Conservation (phyloP, 1,139 yeast species). For the Keqinozyma sinolaborantium region DNA sequence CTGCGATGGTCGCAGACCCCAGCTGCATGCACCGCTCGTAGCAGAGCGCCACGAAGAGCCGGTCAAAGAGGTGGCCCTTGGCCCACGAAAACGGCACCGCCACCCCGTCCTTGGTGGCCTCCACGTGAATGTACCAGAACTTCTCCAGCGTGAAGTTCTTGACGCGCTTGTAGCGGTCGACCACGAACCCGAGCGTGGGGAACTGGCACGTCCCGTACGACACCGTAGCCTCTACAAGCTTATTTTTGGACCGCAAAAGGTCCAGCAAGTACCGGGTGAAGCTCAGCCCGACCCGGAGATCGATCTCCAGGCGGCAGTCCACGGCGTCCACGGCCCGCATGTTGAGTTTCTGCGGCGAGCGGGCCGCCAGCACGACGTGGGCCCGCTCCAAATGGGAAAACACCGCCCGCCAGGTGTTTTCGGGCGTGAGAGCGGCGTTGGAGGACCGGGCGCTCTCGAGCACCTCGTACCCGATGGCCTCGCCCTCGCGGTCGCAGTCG, state of each 20-base stretch:
- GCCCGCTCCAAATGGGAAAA: slow-evolving; percentile 82
- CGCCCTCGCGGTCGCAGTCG: slow-evolving; percentile 98
- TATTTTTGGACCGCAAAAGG: slow-evolving; percentile 32
- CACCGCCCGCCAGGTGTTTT: slow-evolving; percentile 64
- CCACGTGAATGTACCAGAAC: slow-evolving; percentile 72
- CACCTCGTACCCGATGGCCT: slow-evolving; percentile 88
- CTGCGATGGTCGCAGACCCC: slow-evolving; percentile 47
- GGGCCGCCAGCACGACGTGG: slow-evolving; percentile 77
- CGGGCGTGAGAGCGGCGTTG: slow-evolving; percentile 45
- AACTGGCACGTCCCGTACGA: slow-evolving; percentile 97
- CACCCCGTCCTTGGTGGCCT: slow-evolving; percentile 36
- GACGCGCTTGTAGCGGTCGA: slow-evolving; percentile 83
- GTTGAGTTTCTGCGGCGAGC: slow-evolving; percentile 60
- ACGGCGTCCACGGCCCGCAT: slow-evolving; percentile 79
- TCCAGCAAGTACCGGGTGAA: slow-evolving; percentile 77
- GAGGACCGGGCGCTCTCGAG: slow-evolving; percentile 59
- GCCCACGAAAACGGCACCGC: slow-evolving; percentile 56
- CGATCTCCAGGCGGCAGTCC: slow-evolving; percentile 79
- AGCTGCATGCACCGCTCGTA: slow-evolving; percentile 61
- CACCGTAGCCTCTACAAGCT: slow-evolving; percentile 20
- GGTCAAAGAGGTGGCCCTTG: slow-evolving; percentile 68
- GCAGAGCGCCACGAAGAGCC: slow-evolving; percentile 55
- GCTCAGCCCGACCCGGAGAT: slow-evolving; percentile 84
- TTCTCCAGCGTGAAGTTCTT: slow-evolving; percentile 68
- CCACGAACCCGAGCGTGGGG: slow-evolving; percentile 95